phyloP scores from a whole-genome alignment of 441 rosid genomes.

The Pelargonium myrrhifolium region DNA sequence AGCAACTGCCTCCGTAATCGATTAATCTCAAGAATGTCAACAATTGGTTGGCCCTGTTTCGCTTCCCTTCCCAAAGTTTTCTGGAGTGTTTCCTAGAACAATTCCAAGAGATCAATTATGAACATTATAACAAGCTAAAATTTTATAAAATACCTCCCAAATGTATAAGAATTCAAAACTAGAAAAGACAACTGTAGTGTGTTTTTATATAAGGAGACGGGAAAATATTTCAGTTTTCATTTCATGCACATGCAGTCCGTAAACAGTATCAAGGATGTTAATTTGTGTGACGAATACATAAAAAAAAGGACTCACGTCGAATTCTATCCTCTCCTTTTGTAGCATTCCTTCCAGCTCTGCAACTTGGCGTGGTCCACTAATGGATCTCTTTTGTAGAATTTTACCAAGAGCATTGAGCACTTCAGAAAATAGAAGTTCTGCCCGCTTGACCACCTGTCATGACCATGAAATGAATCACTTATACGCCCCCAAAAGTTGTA shows the following conservation, averaged over 20 bases:
- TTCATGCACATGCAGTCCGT: neutral
- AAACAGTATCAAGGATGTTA: neutral
- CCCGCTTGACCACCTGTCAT: constrained; percentile 56
- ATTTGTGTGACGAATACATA: neutral
- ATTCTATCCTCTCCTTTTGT: constrained; percentile 73
- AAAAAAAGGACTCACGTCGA: constrained; percentile 49
- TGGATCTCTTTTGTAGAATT: constrained; percentile 26
- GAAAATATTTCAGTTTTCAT: too few species aligned
- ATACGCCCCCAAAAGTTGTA: constrained; percentile 12
- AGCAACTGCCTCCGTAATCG: constrained; percentile 70
- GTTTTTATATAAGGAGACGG: too few species aligned
- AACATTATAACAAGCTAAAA: neutral
- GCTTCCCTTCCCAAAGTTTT: constrained; percentile 50
- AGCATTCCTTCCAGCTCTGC: constrained; percentile 56
- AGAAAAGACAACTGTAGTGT: too few species aligned
- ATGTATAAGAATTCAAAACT: too few species aligned
- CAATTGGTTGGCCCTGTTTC: constrained; percentile 46
- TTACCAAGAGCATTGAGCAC: constrained; percentile 59
- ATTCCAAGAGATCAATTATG: constrained; percentile 13
- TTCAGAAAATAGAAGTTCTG: constrained; percentile 81
- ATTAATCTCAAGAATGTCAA: constrained; percentile 83
- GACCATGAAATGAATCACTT: constrained; percentile 19
- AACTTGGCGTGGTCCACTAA: constrained; percentile 32
- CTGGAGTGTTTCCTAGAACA: constrained; percentile 58
- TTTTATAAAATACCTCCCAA: neutral